These are phyloP conservation scores for Oryza glaberrima DNA, from an alignment of 176 grass and related monocot species.

Conservation along the genomic window DNA sequence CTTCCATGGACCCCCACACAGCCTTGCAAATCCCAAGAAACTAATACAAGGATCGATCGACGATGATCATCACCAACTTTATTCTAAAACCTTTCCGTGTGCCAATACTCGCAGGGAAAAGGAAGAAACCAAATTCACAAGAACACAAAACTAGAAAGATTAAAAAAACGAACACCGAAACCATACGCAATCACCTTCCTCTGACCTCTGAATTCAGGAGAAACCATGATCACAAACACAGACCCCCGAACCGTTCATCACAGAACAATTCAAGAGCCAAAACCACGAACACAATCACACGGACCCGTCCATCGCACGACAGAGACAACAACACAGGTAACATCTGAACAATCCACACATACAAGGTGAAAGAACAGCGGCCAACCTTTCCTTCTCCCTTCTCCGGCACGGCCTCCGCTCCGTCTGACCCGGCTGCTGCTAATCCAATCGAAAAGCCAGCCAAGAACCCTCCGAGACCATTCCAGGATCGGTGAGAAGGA, in stretches of 20 bases:
- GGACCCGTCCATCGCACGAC: neutral
- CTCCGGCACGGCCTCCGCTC: constrained; percentile 3
- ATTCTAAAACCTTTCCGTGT: neutral
- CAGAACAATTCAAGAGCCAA: neutral
- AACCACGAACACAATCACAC: neutral
- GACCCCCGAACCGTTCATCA: neutral
- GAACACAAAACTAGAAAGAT: neutral
- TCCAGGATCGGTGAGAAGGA: neutral
- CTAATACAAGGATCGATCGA: neutral
- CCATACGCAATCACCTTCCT: neutral
- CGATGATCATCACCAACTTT: neutral
- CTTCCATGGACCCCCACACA: neutral
- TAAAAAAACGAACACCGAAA: neutral
- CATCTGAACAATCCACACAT: neutral
- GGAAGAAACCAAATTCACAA: neutral
- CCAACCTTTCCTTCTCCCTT: constrained; percentile 21
- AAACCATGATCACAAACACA: neutral
- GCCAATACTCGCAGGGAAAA: neutral
- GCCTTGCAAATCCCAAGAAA: neutral
- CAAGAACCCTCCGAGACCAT: too few relatives aligned
- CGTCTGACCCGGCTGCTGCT: neutral
- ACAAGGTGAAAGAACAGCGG: neutral
- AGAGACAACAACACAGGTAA: too few relatives aligned
- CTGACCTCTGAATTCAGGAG: neutral
- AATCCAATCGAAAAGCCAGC: neutral